phyloP scores from a whole-genome alignment of 2,329 filamentous ascomycete species.

The Aureobasidium sp. region DNA sequence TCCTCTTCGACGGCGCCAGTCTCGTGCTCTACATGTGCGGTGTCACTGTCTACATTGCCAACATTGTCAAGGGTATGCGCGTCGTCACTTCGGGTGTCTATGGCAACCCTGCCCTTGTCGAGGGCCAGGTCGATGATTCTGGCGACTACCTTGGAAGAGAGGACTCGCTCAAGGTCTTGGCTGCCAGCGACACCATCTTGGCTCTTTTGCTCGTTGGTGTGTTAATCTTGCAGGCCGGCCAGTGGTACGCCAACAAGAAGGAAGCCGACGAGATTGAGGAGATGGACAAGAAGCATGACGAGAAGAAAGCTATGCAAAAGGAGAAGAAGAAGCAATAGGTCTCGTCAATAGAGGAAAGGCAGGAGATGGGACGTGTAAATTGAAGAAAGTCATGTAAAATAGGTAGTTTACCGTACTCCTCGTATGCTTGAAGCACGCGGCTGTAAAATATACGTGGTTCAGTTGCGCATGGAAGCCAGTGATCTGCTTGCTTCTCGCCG shows the following conservation, averaged over 20 bases:
- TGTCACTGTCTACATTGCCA: slow-evolving; percentile 86
- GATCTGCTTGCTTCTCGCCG: neutral
- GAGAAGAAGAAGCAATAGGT: slow-evolving; percentile 25
- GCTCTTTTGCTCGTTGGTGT: slow-evolving; percentile 89
- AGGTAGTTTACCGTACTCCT: neutral
- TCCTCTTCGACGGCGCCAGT: slow-evolving; percentile 79
- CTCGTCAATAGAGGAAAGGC: neutral
- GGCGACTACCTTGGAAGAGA: slow-evolving; percentile 70
- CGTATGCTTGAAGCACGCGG: neutral
- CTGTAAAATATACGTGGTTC: neutral
- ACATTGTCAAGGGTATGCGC: slow-evolving; percentile 90
- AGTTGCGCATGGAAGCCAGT: neutral
- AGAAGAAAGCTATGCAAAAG: slow-evolving; percentile 39
- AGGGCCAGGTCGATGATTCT: slow-evolving; percentile 34
- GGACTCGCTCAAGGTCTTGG: slow-evolving; percentile 83
- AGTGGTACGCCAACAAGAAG: slow-evolving; percentile 97
- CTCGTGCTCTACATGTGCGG: slow-evolving; percentile 74
- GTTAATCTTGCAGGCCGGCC: slow-evolving; percentile 84
- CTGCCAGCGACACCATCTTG: slow-evolving; percentile 92
- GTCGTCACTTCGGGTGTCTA: slow-evolving; percentile 71
- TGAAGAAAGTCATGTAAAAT: neutral
- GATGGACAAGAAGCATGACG: slow-evolving; percentile 49
- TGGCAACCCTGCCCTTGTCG: slow-evolving; percentile 37
- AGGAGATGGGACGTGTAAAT: neutral
- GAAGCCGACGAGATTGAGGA: slow-evolving; percentile 72